A percentile compares a stretch with the other conserved stretches of the same genome.
Evolutionary conservation across 257 asterid genomes (phyloP).

Genomic region (Ilex aquifolium): DNA sequence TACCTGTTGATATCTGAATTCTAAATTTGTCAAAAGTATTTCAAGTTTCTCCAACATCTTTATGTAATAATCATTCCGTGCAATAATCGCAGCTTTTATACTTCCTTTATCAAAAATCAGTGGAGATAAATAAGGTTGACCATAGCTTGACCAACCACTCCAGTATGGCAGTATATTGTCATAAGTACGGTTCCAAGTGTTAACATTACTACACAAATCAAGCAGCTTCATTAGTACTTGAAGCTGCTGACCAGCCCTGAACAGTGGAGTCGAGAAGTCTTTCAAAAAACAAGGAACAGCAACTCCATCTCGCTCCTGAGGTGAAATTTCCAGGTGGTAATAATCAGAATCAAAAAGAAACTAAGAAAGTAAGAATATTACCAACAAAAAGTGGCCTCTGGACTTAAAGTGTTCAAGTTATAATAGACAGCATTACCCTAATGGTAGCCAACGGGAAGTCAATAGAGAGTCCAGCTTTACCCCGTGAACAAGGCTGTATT

Average conservation of each 20-base stretch:
- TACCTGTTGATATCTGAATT: constrained; percentile 67
- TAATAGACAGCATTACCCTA: constrained; percentile 48
- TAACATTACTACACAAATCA: constrained; percentile 52
- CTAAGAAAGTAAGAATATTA: constrained; percentile 11
- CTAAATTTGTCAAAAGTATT: constrained; percentile 43
- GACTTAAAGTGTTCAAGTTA: constrained; percentile 16
- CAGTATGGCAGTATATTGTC: constrained; percentile 67
- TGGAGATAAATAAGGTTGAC: constrained; percentile 51
- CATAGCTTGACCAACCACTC: constrained; percentile 44
- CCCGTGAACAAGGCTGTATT: constrained; percentile 26
- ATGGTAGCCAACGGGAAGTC: constrained; percentile 56
- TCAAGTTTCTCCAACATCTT: constrained; percentile 72
- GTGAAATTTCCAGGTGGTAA: constrained; percentile 19
- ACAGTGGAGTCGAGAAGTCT: constrained; percentile 65
- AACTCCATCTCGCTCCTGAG: constrained; percentile 81
- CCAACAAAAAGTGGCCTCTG: constrained; percentile 10
- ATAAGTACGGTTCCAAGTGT: constrained; percentile 34
- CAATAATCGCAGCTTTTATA: constrained; percentile 48
- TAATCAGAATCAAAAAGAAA: constrained; percentile 16
- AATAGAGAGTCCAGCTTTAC: constrained; percentile 29
- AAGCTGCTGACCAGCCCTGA: constrained; percentile 98
- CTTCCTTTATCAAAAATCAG: constrained; percentile 69
- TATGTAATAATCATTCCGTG: constrained; percentile 60
- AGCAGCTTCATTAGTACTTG: constrained; percentile 83
- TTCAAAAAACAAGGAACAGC: constrained; percentile 77